These are phyloP conservation scores for Biscogniauxia marginata DNA, from an alignment of 2,329 filamentous ascomycete species.

Conservation along the genomic window DNA sequence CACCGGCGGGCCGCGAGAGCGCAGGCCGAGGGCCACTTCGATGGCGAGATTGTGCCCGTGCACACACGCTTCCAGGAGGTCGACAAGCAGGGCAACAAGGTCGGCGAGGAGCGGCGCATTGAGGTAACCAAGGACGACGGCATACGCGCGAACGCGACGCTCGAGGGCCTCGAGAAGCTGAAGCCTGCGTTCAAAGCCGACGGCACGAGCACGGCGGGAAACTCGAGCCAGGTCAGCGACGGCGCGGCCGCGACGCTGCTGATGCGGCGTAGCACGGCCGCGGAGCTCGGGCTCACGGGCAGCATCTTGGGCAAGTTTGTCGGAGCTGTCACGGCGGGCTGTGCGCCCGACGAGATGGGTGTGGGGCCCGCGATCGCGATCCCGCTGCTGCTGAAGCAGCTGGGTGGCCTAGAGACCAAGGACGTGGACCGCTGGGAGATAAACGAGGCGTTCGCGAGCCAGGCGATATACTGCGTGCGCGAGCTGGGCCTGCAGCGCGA, in stretches of 20 bases:
- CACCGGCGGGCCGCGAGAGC: conserved; percentile 73
- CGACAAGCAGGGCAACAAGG: conserved; percentile 57
- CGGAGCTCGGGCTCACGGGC: conserved; percentile 65
- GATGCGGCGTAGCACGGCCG: conserved; percentile 80
- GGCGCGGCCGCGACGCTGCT: conserved; percentile 81
- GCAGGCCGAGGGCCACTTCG: conserved; percentile 67
- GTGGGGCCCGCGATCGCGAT: conserved; percentile 85
- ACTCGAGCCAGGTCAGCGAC: conserved; percentile 82
- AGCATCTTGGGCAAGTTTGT: conserved; percentile 83
- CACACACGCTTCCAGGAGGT: conserved; percentile 66
- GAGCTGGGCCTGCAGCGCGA: conserved; percentile 63
- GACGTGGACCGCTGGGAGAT: conserved; percentile 90
- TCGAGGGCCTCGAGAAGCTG: conserved; percentile 72
- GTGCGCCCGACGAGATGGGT: conserved; percentile 90
- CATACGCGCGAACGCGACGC: conserved; percentile 65
- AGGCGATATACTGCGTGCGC: conserved; percentile 68
- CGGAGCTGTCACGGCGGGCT: conserved; percentile 72
- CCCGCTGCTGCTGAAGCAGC: conserved; percentile 70
- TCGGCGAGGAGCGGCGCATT: conserved; percentile 57
- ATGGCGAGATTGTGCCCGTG: conserved; percentile 77
- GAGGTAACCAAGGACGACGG: conserved; percentile 80
- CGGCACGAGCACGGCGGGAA: conserved; percentile 81
- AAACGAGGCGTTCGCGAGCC: conserved; percentile 77
- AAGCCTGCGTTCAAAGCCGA: conserved; percentile 81
- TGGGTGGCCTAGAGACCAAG: conserved; percentile 61